Conservation (phyloP, 225 moss, liverwort and hornwort species). For the Polytrichum formosum region DNA sequence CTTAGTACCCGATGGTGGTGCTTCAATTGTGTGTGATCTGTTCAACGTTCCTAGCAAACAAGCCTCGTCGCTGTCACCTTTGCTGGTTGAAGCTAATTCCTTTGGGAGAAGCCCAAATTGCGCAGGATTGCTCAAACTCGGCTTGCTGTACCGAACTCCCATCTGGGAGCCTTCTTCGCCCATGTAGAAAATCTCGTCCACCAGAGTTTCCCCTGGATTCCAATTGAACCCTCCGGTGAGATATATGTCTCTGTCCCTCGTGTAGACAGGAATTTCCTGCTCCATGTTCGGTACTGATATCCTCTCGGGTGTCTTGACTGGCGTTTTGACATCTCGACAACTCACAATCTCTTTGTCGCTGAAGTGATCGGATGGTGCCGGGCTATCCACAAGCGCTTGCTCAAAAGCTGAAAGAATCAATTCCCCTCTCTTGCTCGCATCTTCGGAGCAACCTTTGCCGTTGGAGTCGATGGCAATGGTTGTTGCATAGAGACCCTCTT, state of each 20-base stretch:
- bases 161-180: constrained; percentile 45
- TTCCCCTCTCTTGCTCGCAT: constrained; percentile 28
- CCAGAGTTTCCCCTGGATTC: constrained; percentile 20
- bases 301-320: no score
- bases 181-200: constrained; percentile 40
- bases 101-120: constrained; percentile 16
- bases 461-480: constrained; percentile 21
- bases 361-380: constrained; percentile 8
- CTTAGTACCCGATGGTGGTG: constrained; percentile 1
- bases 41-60: constrained; percentile 29
- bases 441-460: constrained; percentile 28
- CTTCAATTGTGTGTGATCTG: constrained; percentile 38
- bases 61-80: constrained; percentile 31
- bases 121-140: constrained; percentile 25
- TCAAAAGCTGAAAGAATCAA: constrained; percentile 19
- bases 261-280: constrained; percentile 26
- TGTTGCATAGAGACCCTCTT: constrained; percentile 31
- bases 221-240: constrained; percentile 6
- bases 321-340: background rate
- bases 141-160: constrained; percentile 46
- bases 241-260: constrained; percentile 13
- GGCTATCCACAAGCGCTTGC: constrained; percentile 17
- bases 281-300: constrained; percentile 13
- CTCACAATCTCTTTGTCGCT: constrained; percentile 5
- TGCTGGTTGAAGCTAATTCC: constrained; percentile 3